Evolutionary conservation across 1,284 basidiomycete species (phyloP).

Genomic region (Golubevia sp.): DNA sequence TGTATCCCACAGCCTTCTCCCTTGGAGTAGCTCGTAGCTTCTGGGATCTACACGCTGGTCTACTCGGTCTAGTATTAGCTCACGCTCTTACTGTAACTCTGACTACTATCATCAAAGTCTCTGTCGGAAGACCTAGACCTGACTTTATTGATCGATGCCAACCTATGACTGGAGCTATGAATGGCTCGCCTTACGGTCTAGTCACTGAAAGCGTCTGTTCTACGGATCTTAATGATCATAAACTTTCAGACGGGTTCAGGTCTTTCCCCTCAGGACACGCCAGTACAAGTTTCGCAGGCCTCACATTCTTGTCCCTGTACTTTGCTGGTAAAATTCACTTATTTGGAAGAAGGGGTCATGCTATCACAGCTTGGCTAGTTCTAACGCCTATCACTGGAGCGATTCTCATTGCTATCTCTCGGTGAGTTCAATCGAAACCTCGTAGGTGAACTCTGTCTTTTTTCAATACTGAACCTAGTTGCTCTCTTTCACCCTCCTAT

Average conservation of each 20-base stretch:
- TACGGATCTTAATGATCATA: conserved; percentile 9
- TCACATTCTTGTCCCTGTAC: conserved; percentile 47
- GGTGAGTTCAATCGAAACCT: conserved; percentile 9
- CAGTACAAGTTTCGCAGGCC: conserved; percentile 37
- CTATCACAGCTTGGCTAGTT: conserved; percentile 34
- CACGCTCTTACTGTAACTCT: conserved; percentile 35
- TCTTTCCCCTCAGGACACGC: conserved; percentile 55
- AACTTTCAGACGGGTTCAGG: conserved; percentile 39
- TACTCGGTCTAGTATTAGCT: conserved; percentile 43
- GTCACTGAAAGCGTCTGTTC: conserved; percentile 48
- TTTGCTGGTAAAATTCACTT: conserved; percentile 38
- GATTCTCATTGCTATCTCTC: conserved; percentile 37
- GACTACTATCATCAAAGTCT: conserved; percentile 44
- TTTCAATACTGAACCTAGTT: too few relatives aligned
- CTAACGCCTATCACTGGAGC: conserved; percentile 37
- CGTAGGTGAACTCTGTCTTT: too few relatives aligned
- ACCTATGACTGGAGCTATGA: conserved; percentile 18
- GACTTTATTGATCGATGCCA: conserved; percentile 51
- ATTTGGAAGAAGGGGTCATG: conserved; percentile 34
- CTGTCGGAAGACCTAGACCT: conserved; percentile 43
- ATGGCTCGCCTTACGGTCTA: conserved; percentile 26
- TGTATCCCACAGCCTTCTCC: too few relatives aligned
- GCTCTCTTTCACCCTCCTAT: too few relatives aligned
- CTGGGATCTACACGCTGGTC: conserved; percentile 39
- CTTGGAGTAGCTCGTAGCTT: conserved; percentile 21